A percentile compares a stretch with the other conserved stretches of the same genome.
phyloP scores from a whole-genome alignment of 306 rosid genomes.

The Arachis stenosperma region DNA sequence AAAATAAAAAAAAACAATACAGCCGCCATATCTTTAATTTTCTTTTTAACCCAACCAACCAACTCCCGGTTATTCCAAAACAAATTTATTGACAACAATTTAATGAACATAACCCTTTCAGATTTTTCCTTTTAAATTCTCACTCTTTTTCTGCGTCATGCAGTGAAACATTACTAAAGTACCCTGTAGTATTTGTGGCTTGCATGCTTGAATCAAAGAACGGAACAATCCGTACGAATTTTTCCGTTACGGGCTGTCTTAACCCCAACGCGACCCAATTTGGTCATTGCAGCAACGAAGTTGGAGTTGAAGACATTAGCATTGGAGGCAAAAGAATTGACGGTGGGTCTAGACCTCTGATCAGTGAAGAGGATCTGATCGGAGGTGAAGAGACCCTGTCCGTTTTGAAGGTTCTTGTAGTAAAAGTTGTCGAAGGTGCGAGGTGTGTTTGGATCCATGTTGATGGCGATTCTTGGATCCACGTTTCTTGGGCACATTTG shows the following conservation, averaged over 20 bases:
- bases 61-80: constrained; percentile 11
- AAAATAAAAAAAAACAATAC: constrained; percentile 14
- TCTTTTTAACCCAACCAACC: neutral
- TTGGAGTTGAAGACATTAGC: constrained; percentile 45
- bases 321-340: constrained; percentile 52
- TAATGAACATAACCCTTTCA: neutral
- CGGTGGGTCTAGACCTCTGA: constrained; percentile 52
- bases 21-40: neutral
- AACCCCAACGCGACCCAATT: constrained; percentile 74
- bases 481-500: constrained; percentile 66
- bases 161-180: no score
- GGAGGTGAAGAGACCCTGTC: constrained; percentile 67
- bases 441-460: constrained; percentile 86
- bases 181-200: no score
- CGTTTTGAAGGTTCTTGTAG: constrained; percentile 65
- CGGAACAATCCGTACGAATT: constrained; percentile 62
- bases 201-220: constrained; percentile 35
- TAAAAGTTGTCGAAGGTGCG: constrained; percentile 58
- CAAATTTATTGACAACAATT: constrained; percentile 35
- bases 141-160: no score
- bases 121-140: no score
- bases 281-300: constrained; percentile 60
- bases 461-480: constrained; percentile 65
- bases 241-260: constrained; percentile 65
- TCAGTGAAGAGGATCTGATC: constrained; percentile 68